Conservation (phyloP, 768 basidiomycete genomes). For the Suillus brevipes region DNA sequence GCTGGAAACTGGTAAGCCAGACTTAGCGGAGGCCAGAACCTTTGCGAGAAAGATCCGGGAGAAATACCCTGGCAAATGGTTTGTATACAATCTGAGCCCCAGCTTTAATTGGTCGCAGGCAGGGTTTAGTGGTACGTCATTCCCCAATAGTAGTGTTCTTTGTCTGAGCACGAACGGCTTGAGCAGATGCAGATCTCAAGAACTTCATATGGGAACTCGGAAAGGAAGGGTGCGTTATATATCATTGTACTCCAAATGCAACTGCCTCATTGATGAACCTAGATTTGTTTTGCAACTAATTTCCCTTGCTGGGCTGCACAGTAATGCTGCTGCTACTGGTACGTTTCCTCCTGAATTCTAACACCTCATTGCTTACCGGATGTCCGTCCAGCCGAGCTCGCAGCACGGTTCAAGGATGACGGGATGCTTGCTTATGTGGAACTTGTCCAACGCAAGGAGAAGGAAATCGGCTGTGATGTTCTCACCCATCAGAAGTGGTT, state of each 20-base stretch:
- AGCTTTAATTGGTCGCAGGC: conserved; percentile 91
- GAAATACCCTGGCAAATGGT: conserved; percentile 68
- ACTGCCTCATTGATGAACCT: conserved; percentile 12
- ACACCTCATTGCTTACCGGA: not conserved
- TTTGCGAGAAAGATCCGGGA: conserved; percentile 78
- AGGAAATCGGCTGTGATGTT: conserved; percentile 85
- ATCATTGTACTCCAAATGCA: not conserved
- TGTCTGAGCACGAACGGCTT: conserved; percentile 6
- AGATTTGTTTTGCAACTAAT: conserved; percentile 89
- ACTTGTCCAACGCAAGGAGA: conserved; percentile 84
- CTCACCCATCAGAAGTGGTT: conserved; percentile 94
- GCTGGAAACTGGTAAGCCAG: conserved; percentile 91
- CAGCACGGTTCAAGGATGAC: conserved; percentile 76
- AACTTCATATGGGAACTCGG: conserved; percentile 88
- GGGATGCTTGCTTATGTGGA: conserved; percentile 94
- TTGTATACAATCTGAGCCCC: conserved; percentile 93
- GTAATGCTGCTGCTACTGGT: conserved; percentile 79
- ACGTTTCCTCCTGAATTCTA: conserved; percentile 16
- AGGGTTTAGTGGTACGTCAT: conserved; percentile 64
- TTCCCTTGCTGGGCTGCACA: conserved; percentile 88
- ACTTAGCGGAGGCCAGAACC: conserved; percentile 73
- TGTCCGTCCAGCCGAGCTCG: conserved; percentile 64
- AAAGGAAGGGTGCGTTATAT: conserved; percentile 68
- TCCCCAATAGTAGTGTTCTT: not conserved
- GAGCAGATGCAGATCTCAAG: conserved; percentile 68